Base-by-base conservation (phyloP, 2,329 filamentous ascomycete genomes). In the Conoideocrella luteorostrata region DNA sequence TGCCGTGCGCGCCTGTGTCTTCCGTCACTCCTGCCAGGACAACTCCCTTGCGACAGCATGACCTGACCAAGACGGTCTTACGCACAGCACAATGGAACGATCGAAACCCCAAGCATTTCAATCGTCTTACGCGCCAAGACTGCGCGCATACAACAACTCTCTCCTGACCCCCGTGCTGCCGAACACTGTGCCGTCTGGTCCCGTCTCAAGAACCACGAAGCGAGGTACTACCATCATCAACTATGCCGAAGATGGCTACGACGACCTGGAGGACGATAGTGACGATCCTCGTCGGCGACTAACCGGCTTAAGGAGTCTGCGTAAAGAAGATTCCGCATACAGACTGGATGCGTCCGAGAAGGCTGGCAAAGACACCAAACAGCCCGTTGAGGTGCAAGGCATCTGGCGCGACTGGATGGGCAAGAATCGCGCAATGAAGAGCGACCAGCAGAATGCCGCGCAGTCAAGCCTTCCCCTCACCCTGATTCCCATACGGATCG, bases 321-420 rank as follows among this genome's bases (percentile, higher is more conserved):
- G 88, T 56, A 81, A 86, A 54, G 86, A 90, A 56, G 88, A 95
- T 52, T 72, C 70, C 34, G 70, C 74, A 5, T 74, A 74, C 46
- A 73, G 79, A 47, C 72, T 74, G 45, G 82, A 87, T 39, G 70
- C 83, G 43, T 71, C 78, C 38, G 86, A 90, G 52, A 88, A 87
- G 63, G 72, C 91, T 49, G 88, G 88, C 51, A 94, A 93, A 67
- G 89, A 96, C 58, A 80, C 88, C 22, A 71, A 70, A 51, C 72
- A 74, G 53, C 91, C 91, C 1, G 85, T 96, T 13, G 79, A 91
- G 18, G 74, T 95, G 15, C 90, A 95, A 64, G 87, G 88, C 47
- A 86, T 96, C 56, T 96, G 88, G 81, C 79, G 91, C 59, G 90
- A 96, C 54, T 97, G 91, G 90, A 95, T 96, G 80, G 80, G 86